Conservation (phyloP, 129 eudicot genomes). For the Tagetes patula region DNA sequence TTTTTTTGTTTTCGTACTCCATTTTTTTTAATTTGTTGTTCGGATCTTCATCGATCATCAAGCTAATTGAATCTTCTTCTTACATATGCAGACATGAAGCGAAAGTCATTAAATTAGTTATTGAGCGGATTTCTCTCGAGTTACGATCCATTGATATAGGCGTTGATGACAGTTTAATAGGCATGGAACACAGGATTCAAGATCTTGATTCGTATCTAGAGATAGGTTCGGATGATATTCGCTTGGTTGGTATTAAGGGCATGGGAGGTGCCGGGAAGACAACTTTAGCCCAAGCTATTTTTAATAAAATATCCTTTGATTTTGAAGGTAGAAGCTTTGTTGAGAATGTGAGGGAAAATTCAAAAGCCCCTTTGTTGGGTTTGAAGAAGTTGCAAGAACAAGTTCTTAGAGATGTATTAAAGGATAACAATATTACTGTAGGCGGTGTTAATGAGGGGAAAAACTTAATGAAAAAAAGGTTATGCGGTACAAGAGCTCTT, state of each 20-base stretch:
- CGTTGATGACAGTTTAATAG: not conserved
- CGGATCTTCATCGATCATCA: not conserved
- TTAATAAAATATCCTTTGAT: not conserved
- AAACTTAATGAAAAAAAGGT: not conserved
- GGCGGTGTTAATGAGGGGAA: not conserved
- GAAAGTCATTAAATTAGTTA: not conserved
- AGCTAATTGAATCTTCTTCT: not conserved
- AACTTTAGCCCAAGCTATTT: not conserved
- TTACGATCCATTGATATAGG: not conserved
- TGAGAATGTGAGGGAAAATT: constrained; percentile 4
- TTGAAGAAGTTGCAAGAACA: not conserved
- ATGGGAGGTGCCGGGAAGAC: not conserved
- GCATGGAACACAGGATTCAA: constrained; percentile 12
- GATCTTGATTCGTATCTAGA: not conserved
- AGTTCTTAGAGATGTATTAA: not conserved
- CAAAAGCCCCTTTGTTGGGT: not conserved
- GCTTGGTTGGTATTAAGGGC: constrained; percentile 1
- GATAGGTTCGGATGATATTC: not conserved
- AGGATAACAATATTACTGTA: not conserved
- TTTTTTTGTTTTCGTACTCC: too few relatives aligned
- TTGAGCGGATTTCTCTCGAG: not conserved
- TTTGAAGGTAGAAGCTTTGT: constrained; percentile 1
- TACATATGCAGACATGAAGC: constrained; percentile 8
- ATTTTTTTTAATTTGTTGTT: too few relatives aligned
- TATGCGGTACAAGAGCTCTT: not conserved